Percentiles rank a stretch among this genome's conserved stretches.
Conservation (phyloP, 2,329 filamentous ascomycete species). For the Nectriaceae sp. region DNA sequence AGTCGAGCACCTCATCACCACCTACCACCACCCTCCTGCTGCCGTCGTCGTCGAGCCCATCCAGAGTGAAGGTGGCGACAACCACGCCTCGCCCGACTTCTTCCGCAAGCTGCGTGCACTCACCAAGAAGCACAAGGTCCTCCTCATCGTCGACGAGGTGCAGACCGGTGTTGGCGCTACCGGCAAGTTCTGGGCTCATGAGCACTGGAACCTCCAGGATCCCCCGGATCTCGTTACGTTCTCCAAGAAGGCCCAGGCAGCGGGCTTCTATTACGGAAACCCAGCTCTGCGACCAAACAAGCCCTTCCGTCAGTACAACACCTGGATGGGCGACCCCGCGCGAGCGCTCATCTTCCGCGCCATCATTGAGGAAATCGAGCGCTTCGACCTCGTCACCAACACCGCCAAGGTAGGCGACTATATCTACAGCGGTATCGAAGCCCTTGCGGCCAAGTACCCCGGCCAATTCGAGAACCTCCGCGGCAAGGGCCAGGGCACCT, state of each 20-base stretch:
- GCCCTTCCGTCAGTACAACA: conserved; percentile 96
- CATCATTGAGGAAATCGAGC: conserved; percentile 80
- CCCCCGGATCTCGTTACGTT: conserved; percentile 95
- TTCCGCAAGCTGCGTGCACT: conserved; percentile 82
- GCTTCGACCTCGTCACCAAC: conserved; percentile 74
- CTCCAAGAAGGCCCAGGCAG: conserved; percentile 92
- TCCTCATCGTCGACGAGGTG: conserved; percentile 92
- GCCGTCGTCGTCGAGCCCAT: conserved; percentile 88
- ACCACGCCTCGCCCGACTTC: conserved; percentile 86
- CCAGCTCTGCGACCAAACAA: conserved; percentile 81
- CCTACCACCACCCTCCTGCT: conserved; percentile 76
- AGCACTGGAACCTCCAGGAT: conserved; percentile 81
- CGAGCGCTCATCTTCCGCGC: conserved; percentile 82
- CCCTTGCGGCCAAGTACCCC: conserved; percentile 70
- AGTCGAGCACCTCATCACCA: conserved; percentile 78
- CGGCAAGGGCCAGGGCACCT: conserved; percentile 86
- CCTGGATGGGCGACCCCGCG: conserved; percentile 93
- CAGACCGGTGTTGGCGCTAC: conserved; percentile 93
- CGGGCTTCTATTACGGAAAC: conserved; percentile 89
- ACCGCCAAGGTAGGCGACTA: conserved; percentile 80
- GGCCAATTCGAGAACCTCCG: conserved; percentile 79
- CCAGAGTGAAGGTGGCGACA: conserved; percentile 92
- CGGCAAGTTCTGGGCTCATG: conserved; percentile 94
- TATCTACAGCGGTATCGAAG: conserved; percentile 70
- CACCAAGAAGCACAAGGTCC: conserved; percentile 74